These are phyloP conservation scores for Globisporangium sylvaticum DNA, from an alignment of 352 stramenopile species.

Conservation along the genomic window DNA sequence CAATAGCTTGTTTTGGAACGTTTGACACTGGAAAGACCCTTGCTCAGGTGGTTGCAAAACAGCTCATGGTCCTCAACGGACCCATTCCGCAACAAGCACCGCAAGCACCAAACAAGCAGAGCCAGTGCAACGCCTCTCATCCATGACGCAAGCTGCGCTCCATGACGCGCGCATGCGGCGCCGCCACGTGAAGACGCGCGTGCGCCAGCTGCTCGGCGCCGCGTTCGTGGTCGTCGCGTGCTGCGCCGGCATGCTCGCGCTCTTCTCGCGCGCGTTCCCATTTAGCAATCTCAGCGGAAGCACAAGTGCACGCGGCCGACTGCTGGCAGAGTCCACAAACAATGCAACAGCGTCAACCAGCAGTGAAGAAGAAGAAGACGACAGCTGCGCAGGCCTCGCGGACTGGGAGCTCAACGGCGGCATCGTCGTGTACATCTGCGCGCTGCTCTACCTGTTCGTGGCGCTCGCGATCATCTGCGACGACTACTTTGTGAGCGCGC, in stretches of 20 bases:
- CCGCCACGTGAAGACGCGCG: slow-evolving; percentile 9
- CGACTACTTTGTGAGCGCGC: slow-evolving; percentile 82
- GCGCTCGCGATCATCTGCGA: slow-evolving; percentile 86
- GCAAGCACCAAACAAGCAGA: not conserved
- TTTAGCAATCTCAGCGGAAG: not conserved
- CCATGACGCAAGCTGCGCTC: not conserved
- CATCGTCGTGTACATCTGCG: slow-evolving; percentile 56
- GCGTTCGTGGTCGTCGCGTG: slow-evolving; percentile 22
- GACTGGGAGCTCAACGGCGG: slow-evolving; percentile 56
- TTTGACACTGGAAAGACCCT: not conserved
- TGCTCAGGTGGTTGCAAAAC: not conserved
- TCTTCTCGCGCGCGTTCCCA: not conserved
- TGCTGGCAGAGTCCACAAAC: slow-evolving; percentile 19
- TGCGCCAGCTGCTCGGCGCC: slow-evolving; percentile 23
- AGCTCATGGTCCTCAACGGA: not conserved
- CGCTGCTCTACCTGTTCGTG: slow-evolving; percentile 77
- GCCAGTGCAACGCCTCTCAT: not conserved
- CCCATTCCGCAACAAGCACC: slow-evolving; percentile 2
- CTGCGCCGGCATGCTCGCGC: slow-evolving; percentile 12
- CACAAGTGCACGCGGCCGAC: not conserved
- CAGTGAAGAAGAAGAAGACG: slow-evolving; percentile 16
- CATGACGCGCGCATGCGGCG: slow-evolving; percentile 1
- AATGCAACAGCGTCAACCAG: not conserved
- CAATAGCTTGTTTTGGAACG: not conserved
- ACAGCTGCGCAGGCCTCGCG: slow-evolving; percentile 28